Evolutionary conservation across 345 rosid species (phyloP).

Genomic region (Eucalyptus caleyi): DNA sequence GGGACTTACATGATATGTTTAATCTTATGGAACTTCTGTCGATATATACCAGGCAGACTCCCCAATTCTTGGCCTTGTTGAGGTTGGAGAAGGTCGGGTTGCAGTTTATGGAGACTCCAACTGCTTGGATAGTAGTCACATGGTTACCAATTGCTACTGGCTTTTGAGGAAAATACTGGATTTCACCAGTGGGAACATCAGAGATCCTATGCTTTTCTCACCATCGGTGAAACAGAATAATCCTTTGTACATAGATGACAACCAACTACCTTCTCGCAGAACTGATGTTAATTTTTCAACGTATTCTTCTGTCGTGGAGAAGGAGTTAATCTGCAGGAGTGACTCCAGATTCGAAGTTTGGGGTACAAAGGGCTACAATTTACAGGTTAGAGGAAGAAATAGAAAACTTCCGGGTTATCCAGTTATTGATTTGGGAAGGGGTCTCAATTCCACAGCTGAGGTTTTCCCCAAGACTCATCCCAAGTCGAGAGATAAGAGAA

Average conservation of each 20-base stretch:
- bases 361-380: slow-evolving; percentile 82
- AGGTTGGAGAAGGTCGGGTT: slow-evolving; percentile 65
- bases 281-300: slow-evolving; percentile 80
- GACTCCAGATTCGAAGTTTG: slow-evolving; percentile 94
- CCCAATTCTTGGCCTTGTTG: slow-evolving; percentile 81
- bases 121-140: slow-evolving; percentile 94
- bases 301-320: slow-evolving; percentile 69
- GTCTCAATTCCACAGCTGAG: slow-evolving; percentile 37
- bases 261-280: slow-evolving; percentile 72
- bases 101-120: slow-evolving; percentile 96
- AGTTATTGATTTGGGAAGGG: slow-evolving; percentile 44
- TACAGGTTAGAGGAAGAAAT: slow-evolving; percentile 61
- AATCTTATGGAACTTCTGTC: not conserved
- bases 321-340: slow-evolving; percentile 58
- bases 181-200: slow-evolving; percentile 54
- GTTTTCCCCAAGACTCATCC: slow-evolving; percentile 18
- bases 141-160: slow-evolving; percentile 98
- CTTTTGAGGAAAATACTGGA: slow-evolving; percentile 80
- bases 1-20: not conserved
- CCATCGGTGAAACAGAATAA: slow-evolving; percentile 33
- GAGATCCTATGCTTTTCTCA: slow-evolving; percentile 72
- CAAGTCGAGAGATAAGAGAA: slow-evolving; percentile 13
- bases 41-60: slow-evolving; percentile 53
- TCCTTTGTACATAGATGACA: slow-evolving; percentile 48
- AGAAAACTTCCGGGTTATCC: slow-evolving; percentile 63